A percentile compares a stretch with the other conserved stretches of the same genome.
Evolutionary conservation across 352 stramenopile genomes (phyloP).

Genomic region (Thalassiosira mediterranea): DNA sequence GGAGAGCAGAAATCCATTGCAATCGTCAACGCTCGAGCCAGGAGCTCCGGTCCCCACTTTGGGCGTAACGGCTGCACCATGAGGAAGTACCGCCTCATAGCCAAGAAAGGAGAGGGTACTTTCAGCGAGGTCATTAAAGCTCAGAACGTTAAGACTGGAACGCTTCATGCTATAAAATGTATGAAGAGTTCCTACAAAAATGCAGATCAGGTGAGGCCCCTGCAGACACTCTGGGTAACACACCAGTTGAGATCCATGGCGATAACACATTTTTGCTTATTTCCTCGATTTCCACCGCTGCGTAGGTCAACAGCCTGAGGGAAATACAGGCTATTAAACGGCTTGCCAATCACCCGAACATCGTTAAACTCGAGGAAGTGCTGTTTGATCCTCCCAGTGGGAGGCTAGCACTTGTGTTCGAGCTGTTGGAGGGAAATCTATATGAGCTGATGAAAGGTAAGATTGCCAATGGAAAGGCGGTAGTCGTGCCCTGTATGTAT

Average conservation of each 20-base stretch:
- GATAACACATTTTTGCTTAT: too few relatives aligned
- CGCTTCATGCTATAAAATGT: slow-evolving; percentile 97
- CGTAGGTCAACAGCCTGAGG: slow-evolving; percentile 93
- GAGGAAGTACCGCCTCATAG: slow-evolving; percentile 92
- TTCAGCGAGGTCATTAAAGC: slow-evolving; percentile 91
- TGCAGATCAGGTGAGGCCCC: slow-evolving; percentile 88
- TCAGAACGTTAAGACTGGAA: slow-evolving; percentile 92
- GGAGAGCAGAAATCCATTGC: too few relatives aligned
- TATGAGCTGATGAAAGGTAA: slow-evolving; percentile 94
- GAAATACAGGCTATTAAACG: slow-evolving; percentile 94
- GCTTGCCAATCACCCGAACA: slow-evolving; percentile 92
- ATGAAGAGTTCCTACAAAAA: slow-evolving; percentile 97
- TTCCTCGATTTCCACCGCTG: too few relatives aligned
- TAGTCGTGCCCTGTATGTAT: too few relatives aligned
- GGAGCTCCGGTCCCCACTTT: too few relatives aligned
- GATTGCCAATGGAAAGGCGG: too few relatives aligned
- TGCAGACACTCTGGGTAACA: not conserved
- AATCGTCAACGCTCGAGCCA: too few relatives aligned
- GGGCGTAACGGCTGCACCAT: too few relatives aligned
- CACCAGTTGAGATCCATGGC: not conserved
- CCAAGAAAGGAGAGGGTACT: slow-evolving; percentile 94
- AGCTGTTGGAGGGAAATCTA: slow-evolving; percentile 95
- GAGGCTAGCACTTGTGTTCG: slow-evolving; percentile 94
- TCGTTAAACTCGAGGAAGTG: slow-evolving; percentile 95
- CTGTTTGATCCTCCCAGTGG: slow-evolving; percentile 90